Percentiles rank a stretch among this genome's conserved stretches.
Conservation (phyloP, 2,329 filamentous ascomycete species). For the Clathrospora elynae region DNA sequence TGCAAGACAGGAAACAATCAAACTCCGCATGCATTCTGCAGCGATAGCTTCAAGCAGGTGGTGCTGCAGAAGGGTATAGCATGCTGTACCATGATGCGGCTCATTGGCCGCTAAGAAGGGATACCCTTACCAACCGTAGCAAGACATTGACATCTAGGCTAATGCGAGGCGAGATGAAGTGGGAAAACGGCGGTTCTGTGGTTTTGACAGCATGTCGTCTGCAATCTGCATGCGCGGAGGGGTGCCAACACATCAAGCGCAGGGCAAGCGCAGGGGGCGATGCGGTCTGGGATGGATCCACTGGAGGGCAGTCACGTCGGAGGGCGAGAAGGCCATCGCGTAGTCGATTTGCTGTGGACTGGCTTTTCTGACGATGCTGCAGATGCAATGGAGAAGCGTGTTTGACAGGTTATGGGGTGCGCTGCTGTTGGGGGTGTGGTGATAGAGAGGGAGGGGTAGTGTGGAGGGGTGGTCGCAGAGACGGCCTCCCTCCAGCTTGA, state of each 20-base stretch:
- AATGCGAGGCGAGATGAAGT: constrained; percentile 37
- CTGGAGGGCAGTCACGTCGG: constrained; percentile 29
- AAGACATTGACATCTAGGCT: constrained; percentile 25
- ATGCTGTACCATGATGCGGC: constrained; percentile 17
- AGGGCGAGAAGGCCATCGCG: constrained; percentile 18
- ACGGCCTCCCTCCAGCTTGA: constrained; percentile 25
- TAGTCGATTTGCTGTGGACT: constrained; percentile 24
- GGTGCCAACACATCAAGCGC: constrained; percentile 42
- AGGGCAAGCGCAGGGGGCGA: constrained; percentile 18
- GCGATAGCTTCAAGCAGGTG: constrained; percentile 28
- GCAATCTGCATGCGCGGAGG: constrained; percentile 37
- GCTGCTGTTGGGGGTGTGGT: constrained; percentile 6
- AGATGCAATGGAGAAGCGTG: constrained; percentile 16
- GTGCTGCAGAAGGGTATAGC: constrained; percentile 29
- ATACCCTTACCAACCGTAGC: constrained; percentile 1
- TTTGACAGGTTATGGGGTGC: constrained; percentile 8
- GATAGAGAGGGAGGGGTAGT: constrained; percentile 3
- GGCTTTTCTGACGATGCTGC: neutral
- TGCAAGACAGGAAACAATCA: constrained; percentile 21
- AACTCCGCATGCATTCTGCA: constrained; percentile 15
- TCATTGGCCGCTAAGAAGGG: constrained; percentile 28
- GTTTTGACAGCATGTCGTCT: constrained; percentile 35
- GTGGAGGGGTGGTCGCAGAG: constrained; percentile 26
- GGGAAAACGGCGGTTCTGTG: constrained; percentile 38
- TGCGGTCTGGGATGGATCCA: constrained; percentile 17